Conservation (phyloP, 306 rosid genomes). For the Senna siamea region DNA sequence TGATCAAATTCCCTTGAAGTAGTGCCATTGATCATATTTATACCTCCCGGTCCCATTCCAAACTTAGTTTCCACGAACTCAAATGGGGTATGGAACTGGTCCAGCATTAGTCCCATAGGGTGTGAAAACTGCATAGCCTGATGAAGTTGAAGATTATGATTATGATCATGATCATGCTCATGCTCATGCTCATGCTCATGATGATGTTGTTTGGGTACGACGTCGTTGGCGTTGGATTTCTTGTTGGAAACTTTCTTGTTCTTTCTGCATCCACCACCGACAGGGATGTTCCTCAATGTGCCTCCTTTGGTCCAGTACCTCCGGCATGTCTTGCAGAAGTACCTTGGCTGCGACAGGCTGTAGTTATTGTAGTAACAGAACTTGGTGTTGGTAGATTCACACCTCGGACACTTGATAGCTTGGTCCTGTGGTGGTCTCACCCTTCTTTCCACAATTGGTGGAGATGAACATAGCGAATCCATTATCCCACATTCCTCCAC, state of each 20-base stretch:
- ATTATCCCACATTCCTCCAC: slow-evolving; percentile 60
- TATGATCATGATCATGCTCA: no score
- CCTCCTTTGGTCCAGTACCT: slow-evolving; percentile 91
- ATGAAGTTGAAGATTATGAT: no score
- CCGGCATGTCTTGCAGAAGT: slow-evolving; percentile 80
- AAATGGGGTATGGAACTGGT: neutral
- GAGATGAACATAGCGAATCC: slow-evolving; percentile 62
- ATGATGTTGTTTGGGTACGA: no score
- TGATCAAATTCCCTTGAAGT: no score
- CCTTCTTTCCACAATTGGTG: slow-evolving; percentile 18
- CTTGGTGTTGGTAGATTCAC: slow-evolving; percentile 81
- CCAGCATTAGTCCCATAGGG: neutral
- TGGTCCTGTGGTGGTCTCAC: slow-evolving; percentile 68
- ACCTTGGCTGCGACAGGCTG: slow-evolving; percentile 85
- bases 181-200: no score
- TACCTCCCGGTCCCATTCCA: no score
- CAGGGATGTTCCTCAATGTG: slow-evolving; percentile 75
- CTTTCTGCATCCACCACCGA: slow-evolving; percentile 79
- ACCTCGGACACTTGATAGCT: slow-evolving; percentile 73
- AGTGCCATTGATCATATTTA: no score
- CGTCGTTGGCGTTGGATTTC: slow-evolving; percentile 38
- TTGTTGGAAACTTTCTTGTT: slow-evolving; percentile 70
- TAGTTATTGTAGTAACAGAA: slow-evolving; percentile 89
- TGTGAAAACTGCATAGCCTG: no score
- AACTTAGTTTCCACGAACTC: no score